Evolutionary conservation across 2,329 filamentous ascomycete genomes (phyloP).

Genomic region (Drechmeria coniospora): DNA sequence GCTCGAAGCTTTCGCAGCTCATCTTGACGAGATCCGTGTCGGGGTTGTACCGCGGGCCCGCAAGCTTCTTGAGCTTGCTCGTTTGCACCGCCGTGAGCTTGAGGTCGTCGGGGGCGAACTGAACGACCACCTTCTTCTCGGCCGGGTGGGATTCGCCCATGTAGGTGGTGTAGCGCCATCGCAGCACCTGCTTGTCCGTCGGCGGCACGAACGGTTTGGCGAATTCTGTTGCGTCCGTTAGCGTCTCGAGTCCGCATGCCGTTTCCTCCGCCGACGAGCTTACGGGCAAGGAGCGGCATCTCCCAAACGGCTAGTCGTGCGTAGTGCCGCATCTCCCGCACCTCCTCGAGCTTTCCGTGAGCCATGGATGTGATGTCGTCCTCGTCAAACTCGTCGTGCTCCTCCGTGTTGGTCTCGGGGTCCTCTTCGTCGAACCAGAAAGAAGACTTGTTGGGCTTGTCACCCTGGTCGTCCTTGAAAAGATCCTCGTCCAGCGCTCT

Average conservation of each 20-base stretch:
- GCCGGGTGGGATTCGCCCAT: conserved; percentile 89
- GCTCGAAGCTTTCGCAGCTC: conserved; percentile 76
- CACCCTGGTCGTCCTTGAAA: conserved; percentile 14
- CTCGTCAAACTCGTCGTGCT: conserved; percentile 51
- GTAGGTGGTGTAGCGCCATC: conserved; percentile 94
- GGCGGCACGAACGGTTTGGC: conserved; percentile 69
- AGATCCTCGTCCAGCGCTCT: conserved; percentile 16
- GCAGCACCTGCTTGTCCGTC: conserved; percentile 51
- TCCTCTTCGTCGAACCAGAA: conserved; percentile 38
- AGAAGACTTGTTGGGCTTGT: conserved; percentile 19
- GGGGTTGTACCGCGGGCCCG: conserved; percentile 77
- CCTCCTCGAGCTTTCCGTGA: conserved; percentile 75
- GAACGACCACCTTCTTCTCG: conserved; percentile 83
- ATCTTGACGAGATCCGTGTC: conserved; percentile 70
- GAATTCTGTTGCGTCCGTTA: conserved; percentile 42
- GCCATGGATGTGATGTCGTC: conserved; percentile 74
- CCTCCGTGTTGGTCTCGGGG: conserved; percentile 30
- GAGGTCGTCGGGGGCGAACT: conserved; percentile 67
- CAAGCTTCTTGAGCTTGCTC: conserved; percentile 75
- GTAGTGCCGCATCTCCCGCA: conserved; percentile 80
- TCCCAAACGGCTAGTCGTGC: conserved; percentile 84
- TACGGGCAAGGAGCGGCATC: conserved; percentile 80
- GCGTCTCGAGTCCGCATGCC: conserved; percentile 1
- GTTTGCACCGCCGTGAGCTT: conserved; percentile 51
- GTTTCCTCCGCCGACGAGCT: conserved; percentile 18